Evolutionary conservation across 495 filamentous ascomycete genomes (phyloP).

Genomic region (Penicillium taxi): DNA sequence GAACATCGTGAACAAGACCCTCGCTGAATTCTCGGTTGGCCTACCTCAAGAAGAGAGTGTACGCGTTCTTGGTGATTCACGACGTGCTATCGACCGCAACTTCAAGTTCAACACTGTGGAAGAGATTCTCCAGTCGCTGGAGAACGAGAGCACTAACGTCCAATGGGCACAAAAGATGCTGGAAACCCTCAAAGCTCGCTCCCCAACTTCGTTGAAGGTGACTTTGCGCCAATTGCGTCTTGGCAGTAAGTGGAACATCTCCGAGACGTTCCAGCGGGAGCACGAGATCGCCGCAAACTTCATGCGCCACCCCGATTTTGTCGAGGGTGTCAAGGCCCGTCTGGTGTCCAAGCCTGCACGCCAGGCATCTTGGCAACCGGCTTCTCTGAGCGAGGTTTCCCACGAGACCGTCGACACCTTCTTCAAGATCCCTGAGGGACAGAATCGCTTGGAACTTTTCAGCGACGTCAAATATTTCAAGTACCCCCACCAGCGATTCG

Average conservation of each 20-base stretch:
- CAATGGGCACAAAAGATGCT: slow-evolving; percentile 72
- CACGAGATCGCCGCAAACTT: slow-evolving; percentile 70
- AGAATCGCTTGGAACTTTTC: slow-evolving; percentile 45
- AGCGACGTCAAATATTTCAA: slow-evolving; percentile 46
- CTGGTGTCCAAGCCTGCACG: slow-evolving; percentile 58
- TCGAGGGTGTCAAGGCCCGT: slow-evolving; percentile 70
- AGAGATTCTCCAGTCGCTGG: slow-evolving; percentile 60
- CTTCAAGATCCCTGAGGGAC: slow-evolving; percentile 45
- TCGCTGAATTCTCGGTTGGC: slow-evolving; percentile 83
- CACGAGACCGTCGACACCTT: slow-evolving; percentile 46
- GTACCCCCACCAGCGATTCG: slow-evolving; percentile 60
- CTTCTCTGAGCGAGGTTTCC: slow-evolving; percentile 53
- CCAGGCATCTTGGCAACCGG: slow-evolving; percentile 63
- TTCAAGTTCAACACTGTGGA: slow-evolving; percentile 59
- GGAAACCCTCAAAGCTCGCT: slow-evolving; percentile 60
- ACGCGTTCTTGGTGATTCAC: slow-evolving; percentile 52
- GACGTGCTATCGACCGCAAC: slow-evolving; percentile 76
- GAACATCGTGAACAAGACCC: slow-evolving; percentile 69
- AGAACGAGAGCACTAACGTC: slow-evolving; percentile 46
- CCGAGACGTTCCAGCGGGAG: slow-evolving; percentile 75
- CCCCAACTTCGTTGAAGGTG: slow-evolving; percentile 77
- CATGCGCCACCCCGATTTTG: slow-evolving; percentile 83
- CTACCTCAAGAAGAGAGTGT: slow-evolving; percentile 65
- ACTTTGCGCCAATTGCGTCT: slow-evolving; percentile 71
- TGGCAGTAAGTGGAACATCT: slow-evolving; percentile 66